Conservation (phyloP, 2,329 filamentous ascomycete genomes). For the Fusarium sp. region DNA sequence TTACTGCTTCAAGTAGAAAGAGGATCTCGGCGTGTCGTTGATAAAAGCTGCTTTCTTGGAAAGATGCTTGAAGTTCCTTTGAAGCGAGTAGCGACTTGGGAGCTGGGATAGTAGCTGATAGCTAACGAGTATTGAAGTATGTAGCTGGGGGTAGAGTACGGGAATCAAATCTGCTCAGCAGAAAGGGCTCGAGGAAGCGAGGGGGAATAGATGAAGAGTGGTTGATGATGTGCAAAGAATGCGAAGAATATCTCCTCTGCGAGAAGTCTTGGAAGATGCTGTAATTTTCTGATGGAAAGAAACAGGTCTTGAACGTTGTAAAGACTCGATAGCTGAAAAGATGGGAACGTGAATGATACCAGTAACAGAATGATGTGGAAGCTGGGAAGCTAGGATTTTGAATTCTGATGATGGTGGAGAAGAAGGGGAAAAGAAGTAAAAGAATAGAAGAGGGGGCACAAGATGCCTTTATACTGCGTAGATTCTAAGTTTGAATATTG, state of each 20-base stretch:
- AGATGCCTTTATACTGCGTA: neutral
- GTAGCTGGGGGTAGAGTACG: neutral
- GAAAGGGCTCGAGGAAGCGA: neutral
- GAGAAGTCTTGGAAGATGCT: conserved; percentile 2
- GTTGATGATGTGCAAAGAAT: neutral
- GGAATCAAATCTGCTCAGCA: conserved; percentile 19
- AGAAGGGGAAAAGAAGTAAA: neutral
- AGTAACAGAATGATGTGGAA: conserved; percentile 21
- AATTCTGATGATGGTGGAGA: conserved; percentile 25
- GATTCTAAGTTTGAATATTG: neutral
- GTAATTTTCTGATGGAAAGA: conserved; percentile 4
- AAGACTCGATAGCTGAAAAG: conserved; percentile 8
- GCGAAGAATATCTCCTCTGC: conserved; percentile 2
- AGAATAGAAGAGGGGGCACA: too few species aligned
- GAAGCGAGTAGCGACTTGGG: conserved; percentile 3
- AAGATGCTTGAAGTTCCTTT: conserved; percentile 9
- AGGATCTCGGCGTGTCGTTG: conserved; percentile 6
- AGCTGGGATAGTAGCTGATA: neutral
- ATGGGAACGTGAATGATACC: neutral
- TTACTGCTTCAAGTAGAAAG: neutral
- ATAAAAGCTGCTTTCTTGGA: conserved; percentile 5
- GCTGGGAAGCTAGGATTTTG: conserved; percentile 7
- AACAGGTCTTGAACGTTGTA: neutral
- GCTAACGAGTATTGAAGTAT: neutral
- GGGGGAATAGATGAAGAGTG: neutral